These are phyloP conservation scores for Babesia ovis DNA, from an alignment of 169 alveolate genomes.

Conservation along the genomic window DNA sequence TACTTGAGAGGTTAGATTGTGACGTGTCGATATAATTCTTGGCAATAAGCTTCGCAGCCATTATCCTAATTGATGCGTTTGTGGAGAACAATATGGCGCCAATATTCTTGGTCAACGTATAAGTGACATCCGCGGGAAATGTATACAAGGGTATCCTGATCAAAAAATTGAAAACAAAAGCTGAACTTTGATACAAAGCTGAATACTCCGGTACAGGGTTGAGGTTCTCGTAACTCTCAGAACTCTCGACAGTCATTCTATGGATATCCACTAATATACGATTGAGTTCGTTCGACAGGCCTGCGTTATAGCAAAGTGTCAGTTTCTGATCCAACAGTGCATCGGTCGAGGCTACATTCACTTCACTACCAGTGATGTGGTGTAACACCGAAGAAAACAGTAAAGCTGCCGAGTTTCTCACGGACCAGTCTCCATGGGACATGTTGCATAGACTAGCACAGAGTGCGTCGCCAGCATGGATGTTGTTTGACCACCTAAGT, in stretches of 20 bases:
- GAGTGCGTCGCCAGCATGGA: conserved; percentile 23
- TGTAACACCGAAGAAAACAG: conserved; percentile 40
- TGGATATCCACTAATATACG: background rate
- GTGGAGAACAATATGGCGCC: conserved; percentile 8
- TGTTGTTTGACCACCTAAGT: conserved; percentile 40
- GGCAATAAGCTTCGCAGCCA: conserved; percentile 34
- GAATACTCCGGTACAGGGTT: conserved; percentile 34
- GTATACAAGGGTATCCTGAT: conserved; percentile 39
- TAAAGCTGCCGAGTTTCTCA: conserved; percentile 38
- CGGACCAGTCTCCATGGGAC: conserved; percentile 51
- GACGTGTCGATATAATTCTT: conserved; percentile 23
- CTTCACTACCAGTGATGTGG: conserved; percentile 30
- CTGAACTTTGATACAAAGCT: conserved; percentile 28
- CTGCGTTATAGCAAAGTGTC: conserved; percentile 17
- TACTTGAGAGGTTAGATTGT: background rate
- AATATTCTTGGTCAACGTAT: conserved; percentile 9
- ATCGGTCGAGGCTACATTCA: conserved; percentile 18
- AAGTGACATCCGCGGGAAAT: conserved; percentile 33
- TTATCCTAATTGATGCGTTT: conserved; percentile 23
- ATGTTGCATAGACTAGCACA: conserved; percentile 32
- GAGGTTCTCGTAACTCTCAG: conserved; percentile 31
- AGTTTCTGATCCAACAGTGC: conserved; percentile 37
- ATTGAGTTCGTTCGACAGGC: conserved; percentile 15
- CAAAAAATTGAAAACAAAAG: conserved; percentile 31
- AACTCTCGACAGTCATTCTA: conserved; percentile 25